A percentile compares a stretch with the other conserved stretches of the same genome.
Evolutionary conservation across 495 filamentous ascomycete genomes (phyloP).

Genomic region (Lasiosphaeriaceae sp.): DNA sequence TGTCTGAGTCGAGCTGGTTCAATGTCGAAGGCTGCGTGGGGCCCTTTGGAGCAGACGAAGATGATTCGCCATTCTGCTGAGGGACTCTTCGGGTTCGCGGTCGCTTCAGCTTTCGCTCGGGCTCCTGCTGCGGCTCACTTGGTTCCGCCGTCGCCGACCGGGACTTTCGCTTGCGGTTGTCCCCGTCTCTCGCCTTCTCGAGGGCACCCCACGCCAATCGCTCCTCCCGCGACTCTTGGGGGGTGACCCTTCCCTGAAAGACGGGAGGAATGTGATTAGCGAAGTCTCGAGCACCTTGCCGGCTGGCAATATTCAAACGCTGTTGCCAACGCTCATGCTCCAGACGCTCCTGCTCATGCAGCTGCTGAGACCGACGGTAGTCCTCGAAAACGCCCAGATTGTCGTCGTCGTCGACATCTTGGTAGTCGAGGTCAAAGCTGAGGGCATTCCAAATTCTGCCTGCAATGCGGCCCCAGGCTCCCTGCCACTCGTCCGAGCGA

Average conservation of each 20-base stretch:
- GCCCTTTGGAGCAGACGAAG: conserved; percentile 21
- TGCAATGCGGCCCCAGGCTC: conserved; percentile 51
- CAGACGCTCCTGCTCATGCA: conserved; percentile 58
- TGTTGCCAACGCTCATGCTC: conserved; percentile 72
- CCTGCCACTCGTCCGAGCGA: conserved; percentile 50
- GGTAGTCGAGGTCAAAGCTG: conserved; percentile 82
- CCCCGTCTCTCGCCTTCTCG: conserved; percentile 72
- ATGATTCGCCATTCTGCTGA: conserved; percentile 32
- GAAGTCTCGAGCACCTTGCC: conserved; percentile 67
- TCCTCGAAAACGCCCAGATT: conserved; percentile 30
- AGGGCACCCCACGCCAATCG: conserved; percentile 83
- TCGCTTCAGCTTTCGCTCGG: conserved; percentile 77
- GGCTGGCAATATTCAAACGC: conserved; percentile 72
- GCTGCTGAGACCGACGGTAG: conserved; percentile 51
- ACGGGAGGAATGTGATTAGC: conserved; percentile 50
- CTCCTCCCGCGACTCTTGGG: conserved; percentile 72
- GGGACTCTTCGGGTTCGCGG: conserved; percentile 60
- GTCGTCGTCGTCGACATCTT: conserved; percentile 67
- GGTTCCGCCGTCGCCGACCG: conserved; percentile 66
- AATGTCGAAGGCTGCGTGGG: conserved; percentile 33
- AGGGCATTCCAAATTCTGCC: conserved; percentile 50
- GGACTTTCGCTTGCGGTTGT: conserved; percentile 74
- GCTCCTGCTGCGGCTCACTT: conserved; percentile 53
- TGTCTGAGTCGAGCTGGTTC: conserved; percentile 23
- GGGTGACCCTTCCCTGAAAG: conserved; percentile 30